Evolutionary conservation across 192 early-diverging fungal species (phyloP).

Genomic region (Coemansia sp.): DNA sequence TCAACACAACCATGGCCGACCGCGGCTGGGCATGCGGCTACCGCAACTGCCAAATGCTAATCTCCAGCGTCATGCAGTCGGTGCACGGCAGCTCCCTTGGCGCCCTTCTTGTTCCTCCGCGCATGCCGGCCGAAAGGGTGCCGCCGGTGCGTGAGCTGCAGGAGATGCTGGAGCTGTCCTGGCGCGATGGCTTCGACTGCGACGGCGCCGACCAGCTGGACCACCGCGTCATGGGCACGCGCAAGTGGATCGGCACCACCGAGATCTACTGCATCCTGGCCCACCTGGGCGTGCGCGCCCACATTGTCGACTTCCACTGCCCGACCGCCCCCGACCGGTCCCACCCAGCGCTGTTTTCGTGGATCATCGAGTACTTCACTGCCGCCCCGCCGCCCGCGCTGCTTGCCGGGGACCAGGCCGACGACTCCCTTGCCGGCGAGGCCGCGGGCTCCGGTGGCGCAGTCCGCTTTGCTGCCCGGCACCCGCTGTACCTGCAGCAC

Average conservation of each 20-base stretch:
- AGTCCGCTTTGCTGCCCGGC: slow-evolving; percentile 48
- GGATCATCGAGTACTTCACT: slow-evolving; percentile 58
- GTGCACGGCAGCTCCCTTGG: not conserved
- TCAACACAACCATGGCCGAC: slow-evolving; percentile 32
- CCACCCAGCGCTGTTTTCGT: slow-evolving; percentile 56
- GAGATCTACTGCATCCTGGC: slow-evolving; percentile 61
- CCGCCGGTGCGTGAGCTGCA: slow-evolving; percentile 50
- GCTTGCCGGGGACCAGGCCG: not conserved
- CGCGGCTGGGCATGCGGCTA: slow-evolving; percentile 71
- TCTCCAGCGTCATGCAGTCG: slow-evolving; percentile 43
- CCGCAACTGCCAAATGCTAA: slow-evolving; percentile 64
- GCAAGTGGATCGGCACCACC: slow-evolving; percentile 71
- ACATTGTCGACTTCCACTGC: slow-evolving; percentile 63
- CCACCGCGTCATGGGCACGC: slow-evolving; percentile 52
- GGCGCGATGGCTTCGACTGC: slow-evolving; percentile 59
- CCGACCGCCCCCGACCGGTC: slow-evolving; percentile 53
- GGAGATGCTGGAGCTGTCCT: slow-evolving; percentile 53
- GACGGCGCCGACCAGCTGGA: slow-evolving; percentile 55
- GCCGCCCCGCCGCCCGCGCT: slow-evolving; percentile 5
- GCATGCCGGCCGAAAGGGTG: slow-evolving; percentile 1
- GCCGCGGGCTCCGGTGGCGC: not conserved
- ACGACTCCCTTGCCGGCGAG: no score
- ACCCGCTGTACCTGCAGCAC: slow-evolving; percentile 69
- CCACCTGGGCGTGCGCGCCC: slow-evolving; percentile 52
- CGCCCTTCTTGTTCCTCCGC: no score